Conservation (phyloP, 345 rosid genomes). For the Brassica cretica region DNA sequence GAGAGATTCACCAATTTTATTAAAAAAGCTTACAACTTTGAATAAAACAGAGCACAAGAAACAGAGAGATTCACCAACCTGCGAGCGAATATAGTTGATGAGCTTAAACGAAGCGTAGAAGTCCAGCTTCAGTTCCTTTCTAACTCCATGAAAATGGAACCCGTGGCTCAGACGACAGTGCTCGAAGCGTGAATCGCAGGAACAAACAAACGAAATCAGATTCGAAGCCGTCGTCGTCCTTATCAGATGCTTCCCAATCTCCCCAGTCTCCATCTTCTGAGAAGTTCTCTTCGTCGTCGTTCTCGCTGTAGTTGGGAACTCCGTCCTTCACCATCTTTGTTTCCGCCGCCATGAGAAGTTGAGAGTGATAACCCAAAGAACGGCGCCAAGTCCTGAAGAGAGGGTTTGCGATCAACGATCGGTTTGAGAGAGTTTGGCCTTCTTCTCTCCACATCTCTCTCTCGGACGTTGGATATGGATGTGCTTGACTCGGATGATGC, state of each 20-base stretch:
- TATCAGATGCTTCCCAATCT: slow-evolving; percentile 60
- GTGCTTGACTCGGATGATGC: too few species aligned
- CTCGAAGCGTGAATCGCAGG: slow-evolving; percentile 56
- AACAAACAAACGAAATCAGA: slow-evolving; percentile 63
- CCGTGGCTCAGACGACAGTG: slow-evolving; percentile 59
- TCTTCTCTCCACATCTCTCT: too few species aligned
- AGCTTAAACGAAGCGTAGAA: slow-evolving; percentile 80
- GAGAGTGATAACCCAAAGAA: background rate
- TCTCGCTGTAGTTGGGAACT: slow-evolving; percentile 21
- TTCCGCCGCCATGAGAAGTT: slow-evolving; percentile 18
- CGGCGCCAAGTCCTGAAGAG: slow-evolving; percentile 29
- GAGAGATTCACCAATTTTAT: background rate
- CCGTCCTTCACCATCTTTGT: slow-evolving; percentile 26
- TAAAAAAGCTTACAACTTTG: too few species aligned
- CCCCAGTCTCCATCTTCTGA: slow-evolving; percentile 58
- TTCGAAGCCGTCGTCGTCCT: slow-evolving; percentile 34
- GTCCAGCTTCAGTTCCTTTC: slow-evolving; percentile 57
- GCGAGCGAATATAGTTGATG: slow-evolving; percentile 80
- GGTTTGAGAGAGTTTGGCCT: too few species aligned
- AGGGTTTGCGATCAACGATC: slow-evolving; percentile 18
- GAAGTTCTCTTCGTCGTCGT: slow-evolving; percentile 33
- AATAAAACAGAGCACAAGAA: too few species aligned
- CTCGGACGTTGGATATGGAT: too few species aligned
- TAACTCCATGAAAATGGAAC: slow-evolving; percentile 58
- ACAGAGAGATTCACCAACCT: slow-evolving; percentile 44